Evolutionary conservation across 169 alveolate genomes (phyloP).

Genomic region (Babesia bovis): DNA sequence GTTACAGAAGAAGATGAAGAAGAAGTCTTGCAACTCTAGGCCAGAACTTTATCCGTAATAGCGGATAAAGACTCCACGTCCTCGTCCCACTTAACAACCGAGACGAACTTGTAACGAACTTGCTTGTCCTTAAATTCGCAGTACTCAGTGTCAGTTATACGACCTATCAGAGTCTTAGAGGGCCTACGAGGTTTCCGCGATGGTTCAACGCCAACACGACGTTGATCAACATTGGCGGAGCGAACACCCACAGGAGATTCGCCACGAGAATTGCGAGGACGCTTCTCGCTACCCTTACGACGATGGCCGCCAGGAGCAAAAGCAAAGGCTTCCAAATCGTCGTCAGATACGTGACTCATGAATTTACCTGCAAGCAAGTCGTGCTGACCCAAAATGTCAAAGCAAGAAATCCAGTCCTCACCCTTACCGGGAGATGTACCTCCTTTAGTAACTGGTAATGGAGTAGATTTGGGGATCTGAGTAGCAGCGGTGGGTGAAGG

Average conservation of each 20-base stretch:
- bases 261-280: neutral
- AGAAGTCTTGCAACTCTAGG: conserved; percentile 28
- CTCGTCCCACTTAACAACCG: conserved; percentile 65
- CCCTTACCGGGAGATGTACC: neutral
- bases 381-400: neutral
- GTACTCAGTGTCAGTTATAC: conserved; percentile 44
- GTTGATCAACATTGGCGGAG: neutral
- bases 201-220: neutral
- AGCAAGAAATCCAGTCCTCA: neutral
- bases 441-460: neutral
- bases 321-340: neutral
- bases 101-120: conserved; percentile 30
- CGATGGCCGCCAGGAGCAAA: neutral
- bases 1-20: conserved; percentile 2
- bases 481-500: neutral
- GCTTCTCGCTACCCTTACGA: neutral
- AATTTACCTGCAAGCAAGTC: neutral
- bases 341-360: neutral
- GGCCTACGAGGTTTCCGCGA: conserved; percentile 8
- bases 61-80: conserved; percentile 34
- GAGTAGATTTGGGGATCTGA: neutral
- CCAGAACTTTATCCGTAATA: neutral
- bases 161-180: neutral
- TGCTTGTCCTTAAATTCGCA: conserved; percentile 56
- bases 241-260: neutral